phyloP scores from a whole-genome alignment of 352 stramenopile genomes.

The Globisporangium ultimum region DNA sequence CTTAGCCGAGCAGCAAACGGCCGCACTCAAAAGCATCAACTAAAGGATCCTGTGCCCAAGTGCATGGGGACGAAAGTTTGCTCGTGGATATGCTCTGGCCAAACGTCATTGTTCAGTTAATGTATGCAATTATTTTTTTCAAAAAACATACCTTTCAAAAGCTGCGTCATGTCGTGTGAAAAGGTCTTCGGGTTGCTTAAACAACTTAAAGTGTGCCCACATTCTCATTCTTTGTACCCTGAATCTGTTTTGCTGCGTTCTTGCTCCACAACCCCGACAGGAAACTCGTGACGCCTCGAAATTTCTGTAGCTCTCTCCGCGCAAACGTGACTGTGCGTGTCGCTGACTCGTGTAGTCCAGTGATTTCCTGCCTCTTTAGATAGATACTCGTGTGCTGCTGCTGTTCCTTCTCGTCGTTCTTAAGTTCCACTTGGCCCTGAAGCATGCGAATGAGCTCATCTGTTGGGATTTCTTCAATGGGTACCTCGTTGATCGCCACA shows the following conservation, averaged over 20 bases:
- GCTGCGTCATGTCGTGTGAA: no score
- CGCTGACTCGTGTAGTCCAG: no score
- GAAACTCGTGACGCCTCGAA: neutral
- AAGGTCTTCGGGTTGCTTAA: no score
- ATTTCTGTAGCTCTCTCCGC: neutral
- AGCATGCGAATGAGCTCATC: conserved; percentile 23
- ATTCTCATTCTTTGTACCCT: no score
- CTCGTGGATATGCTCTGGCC: no score
- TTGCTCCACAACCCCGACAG: conserved; percentile 2
- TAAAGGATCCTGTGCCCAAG: conserved; percentile 4
- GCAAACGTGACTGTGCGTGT: conserved; percentile 3
- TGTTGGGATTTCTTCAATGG: conserved; percentile 25
- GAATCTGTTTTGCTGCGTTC: neutral
- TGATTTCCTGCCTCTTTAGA: neutral
- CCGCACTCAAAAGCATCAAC: conserved; percentile 60
- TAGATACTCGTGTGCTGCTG: neutral
- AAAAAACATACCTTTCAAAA: no score
- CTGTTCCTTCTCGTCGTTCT: neutral
- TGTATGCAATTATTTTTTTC: no score
- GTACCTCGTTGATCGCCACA: conserved; percentile 22
- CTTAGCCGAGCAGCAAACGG: conserved; percentile 68
- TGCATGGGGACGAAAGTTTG: no score
- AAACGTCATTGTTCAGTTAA: no score
- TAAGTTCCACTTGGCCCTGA: conserved; percentile 1
- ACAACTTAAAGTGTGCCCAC: no score